Evolutionary conservation across 176 grass and related monocot genomes (phyloP), one percentile per base, ranked within the genome.

Genomic region (Alopecurus myosuroides): DNA sequence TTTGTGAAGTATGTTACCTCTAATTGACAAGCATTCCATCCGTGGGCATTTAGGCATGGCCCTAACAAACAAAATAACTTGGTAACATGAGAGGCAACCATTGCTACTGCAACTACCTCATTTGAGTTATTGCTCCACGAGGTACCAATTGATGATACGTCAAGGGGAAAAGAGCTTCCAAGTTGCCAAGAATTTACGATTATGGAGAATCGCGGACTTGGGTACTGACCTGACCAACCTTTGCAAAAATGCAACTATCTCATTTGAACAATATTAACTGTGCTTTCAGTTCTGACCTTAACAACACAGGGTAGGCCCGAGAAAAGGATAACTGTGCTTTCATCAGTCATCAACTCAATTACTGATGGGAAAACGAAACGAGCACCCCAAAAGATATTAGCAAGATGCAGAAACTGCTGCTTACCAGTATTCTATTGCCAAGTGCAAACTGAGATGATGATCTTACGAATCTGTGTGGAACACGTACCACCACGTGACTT

Each of bases 81-180:
- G 70, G 96, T 94, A 89, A 98, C 96, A 65, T 98, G 96, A 72
- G 96, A 93, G 65, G 96, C 96, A 87, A 98, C 96, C 96, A 98
- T 98, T 76, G 96, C 96, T 19, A 93, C 96, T 66, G 96, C 96
- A 55, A 95, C 93, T 68, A 98, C 95, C 90, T 98, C 96, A 84
- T 95, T 95, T 85, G 96, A 98, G 85, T 93, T 95, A 55, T 95
- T 95, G 86, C 89, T 94, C 96, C 96, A 98, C 50, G 96, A 94
- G 55, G 96, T 98, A 77, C 96, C 96, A 37, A 95, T 89, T 60
- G 96, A 98, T 66, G 96, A 98, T 68, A 93, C 88, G 95, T 98
- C 91, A 98, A 50, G 48, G 96, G 94, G 91, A 98, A 98, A 85
- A 98, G 91, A 85, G 96, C 96, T 90, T 98, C 96, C 75, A 98